These are phyloP conservation scores for Stagonosporopsis cucurbitacearum DNA, from an alignment of 2,329 filamentous ascomycete genomes.

Conservation along the genomic window DNA sequence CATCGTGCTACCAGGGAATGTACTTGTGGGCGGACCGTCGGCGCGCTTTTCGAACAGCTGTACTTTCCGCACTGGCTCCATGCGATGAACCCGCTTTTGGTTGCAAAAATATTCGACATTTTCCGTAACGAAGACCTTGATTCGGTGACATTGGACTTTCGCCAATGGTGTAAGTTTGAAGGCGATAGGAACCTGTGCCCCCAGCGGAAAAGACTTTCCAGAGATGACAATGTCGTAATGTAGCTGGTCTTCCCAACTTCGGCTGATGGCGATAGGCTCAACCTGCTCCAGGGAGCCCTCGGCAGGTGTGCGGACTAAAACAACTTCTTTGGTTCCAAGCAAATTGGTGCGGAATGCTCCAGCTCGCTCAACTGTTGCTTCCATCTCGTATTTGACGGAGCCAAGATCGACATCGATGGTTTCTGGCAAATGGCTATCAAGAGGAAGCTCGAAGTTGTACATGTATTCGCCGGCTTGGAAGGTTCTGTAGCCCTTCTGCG, in stretches of 20 bases:
- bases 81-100: conserved; percentile 82
- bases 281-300: conserved; percentile 89
- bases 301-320: conserved; percentile 82
- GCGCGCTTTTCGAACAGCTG: conserved; percentile 87
- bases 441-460: conserved; percentile 81
- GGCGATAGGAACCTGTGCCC: conserved; percentile 85
- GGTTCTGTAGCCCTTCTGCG: conserved; percentile 82
- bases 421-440: conserved; percentile 80
- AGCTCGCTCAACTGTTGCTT: conserved; percentile 82
- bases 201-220: conserved; percentile 91
- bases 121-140: conserved; percentile 91
- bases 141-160: conserved; percentile 90
- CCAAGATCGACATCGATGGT: conserved; percentile 88
- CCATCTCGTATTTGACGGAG: conserved; percentile 85
- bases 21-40: conserved; percentile 74
- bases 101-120: conserved; percentile 90
- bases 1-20: conserved; percentile 77
- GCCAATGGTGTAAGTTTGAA: conserved; percentile 92
- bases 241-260: conserved; percentile 93
- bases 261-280: conserved; percentile 90
- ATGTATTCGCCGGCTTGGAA: conserved; percentile 79
- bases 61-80: conserved; percentile 84
- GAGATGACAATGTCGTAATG: conserved; percentile 97
- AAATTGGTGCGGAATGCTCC: conserved; percentile 91
- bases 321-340: conserved; percentile 80